Evolutionary conservation across 1,284 basidiomycete genomes (phyloP).

Genomic region (Heterobasidion occidentale): DNA sequence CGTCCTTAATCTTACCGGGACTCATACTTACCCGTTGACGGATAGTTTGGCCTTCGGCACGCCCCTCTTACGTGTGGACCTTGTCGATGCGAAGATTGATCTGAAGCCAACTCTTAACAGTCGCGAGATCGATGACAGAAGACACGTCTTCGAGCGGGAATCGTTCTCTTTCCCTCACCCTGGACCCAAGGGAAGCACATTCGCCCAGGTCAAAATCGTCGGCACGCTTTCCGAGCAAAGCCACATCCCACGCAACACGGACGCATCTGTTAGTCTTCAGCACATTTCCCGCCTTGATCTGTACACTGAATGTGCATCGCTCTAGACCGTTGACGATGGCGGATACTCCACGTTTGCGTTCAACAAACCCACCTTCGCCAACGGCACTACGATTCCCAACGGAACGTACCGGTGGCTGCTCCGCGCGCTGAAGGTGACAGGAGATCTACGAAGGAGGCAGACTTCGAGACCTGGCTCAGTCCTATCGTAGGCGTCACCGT

Average conservation of each 20-base stretch:
- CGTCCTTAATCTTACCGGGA: neutral
- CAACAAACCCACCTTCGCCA: slow-evolving; percentile 36
- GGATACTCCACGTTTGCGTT: slow-evolving; percentile 32
- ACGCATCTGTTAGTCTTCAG: slow-evolving; percentile 9
- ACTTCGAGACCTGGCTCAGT: slow-evolving; percentile 52
- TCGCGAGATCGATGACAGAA: no score
- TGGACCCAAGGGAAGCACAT: slow-evolving; percentile 11
- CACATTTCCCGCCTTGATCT: slow-evolving; percentile 6
- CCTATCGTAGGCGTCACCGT: slow-evolving; percentile 24
- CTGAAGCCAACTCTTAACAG: no score
- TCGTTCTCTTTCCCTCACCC: slow-evolving; percentile 27
- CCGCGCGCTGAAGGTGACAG: slow-evolving; percentile 51
- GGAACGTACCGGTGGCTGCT: slow-evolving; percentile 55
- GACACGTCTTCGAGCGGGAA: slow-evolving; percentile 10
- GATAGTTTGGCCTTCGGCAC: slow-evolving; percentile 18
- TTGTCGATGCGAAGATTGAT: no score
- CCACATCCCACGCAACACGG: slow-evolving; percentile 27
- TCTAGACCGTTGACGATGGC: slow-evolving; percentile 13
- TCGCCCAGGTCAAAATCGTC: slow-evolving; percentile 29
- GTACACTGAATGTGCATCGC: slow-evolving; percentile 14
- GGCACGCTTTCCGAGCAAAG: slow-evolving; percentile 29
- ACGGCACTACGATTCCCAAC: slow-evolving; percentile 51
- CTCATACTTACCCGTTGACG: slow-evolving; percentile 6
- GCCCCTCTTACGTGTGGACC: no score
- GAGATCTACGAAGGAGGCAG: slow-evolving; percentile 40